Conservation (phyloP, 768 basidiomycete species). For the Leccinum olivaceopallidum region DNA sequence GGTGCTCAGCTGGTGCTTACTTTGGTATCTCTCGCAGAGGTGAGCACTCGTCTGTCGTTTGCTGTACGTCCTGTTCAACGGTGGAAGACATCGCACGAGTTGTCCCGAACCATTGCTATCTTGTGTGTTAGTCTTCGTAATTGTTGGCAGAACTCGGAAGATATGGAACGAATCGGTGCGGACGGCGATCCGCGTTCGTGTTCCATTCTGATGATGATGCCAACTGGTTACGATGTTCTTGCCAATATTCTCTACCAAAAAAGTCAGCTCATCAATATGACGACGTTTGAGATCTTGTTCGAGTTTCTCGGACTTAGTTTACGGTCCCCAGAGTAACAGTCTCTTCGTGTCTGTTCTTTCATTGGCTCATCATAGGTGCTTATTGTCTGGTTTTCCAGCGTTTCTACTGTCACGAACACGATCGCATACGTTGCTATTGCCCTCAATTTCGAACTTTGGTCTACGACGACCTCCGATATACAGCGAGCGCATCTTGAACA, state of each 20-base stretch:
- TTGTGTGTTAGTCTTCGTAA: constrained; percentile 76
- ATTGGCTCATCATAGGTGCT: too few relatives aligned
- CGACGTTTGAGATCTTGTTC: constrained; percentile 80
- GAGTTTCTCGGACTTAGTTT: constrained; percentile 87
- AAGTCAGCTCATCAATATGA: constrained; percentile 72
- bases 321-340: constrained; percentile 70
- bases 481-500: constrained; percentile 80
- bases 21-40: too few relatives aligned
- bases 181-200: constrained; percentile 9
- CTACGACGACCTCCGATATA: constrained; percentile 66
- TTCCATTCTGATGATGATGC: not conserved
- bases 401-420: constrained; percentile 78
- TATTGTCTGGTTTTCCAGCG: too few relatives aligned
- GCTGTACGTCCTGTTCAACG: not conserved
- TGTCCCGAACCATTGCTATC: constrained; percentile 71
- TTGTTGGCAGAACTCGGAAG: constrained; percentile 93
- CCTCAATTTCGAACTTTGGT: constrained; percentile 91
- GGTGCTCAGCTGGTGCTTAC: too few relatives aligned
- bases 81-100: constrained; percentile 67
- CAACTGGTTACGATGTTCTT: constrained; percentile 88
- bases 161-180: constrained; percentile 87
- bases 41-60: too few relatives aligned
- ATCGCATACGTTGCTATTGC: constrained; percentile 82
- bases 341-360: not conserved
- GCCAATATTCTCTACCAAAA: constrained; percentile 73